Percentiles rank a stretch among this genome's conserved stretches.
phyloP scores from a whole-genome alignment of 495 filamentous ascomycete species.

The Paragyromitra xinjiangensis region DNA sequence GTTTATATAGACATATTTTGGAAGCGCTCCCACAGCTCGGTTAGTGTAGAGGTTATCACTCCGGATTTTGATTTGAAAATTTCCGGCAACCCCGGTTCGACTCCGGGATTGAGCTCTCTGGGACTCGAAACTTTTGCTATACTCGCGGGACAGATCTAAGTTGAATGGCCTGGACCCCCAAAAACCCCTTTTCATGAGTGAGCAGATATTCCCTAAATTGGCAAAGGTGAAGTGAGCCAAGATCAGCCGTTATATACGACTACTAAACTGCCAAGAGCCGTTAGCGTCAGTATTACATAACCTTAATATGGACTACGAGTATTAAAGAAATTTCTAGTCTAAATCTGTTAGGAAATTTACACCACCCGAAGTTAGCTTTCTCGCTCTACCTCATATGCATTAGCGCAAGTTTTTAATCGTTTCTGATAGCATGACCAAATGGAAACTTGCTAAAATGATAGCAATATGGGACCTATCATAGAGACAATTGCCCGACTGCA shows the following conservation, averaged over 20 bases:
- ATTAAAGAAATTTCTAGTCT: not conserved
- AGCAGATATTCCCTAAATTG: not conserved
- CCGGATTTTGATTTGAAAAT: slow-evolving; percentile 37
- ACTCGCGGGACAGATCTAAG: not conserved
- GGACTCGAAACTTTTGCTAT: slow-evolving; percentile 4
- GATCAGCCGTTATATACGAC: not conserved
- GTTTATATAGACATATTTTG: not conserved
- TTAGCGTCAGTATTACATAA: slow-evolving; percentile 3
- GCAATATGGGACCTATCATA: not conserved
- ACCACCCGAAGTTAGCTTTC: too few relatives aligned
- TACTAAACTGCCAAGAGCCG: not conserved
- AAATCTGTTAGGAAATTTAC: not conserved
- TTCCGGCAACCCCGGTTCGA: slow-evolving; percentile 38
- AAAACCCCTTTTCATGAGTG: too few relatives aligned
- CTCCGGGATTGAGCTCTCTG: slow-evolving; percentile 37
- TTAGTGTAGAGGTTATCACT: slow-evolving; percentile 45
- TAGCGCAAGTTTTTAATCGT: too few relatives aligned
- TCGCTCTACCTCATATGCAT: too few relatives aligned
- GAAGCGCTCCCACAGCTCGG: slow-evolving; percentile 4
- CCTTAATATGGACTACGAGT: not conserved
- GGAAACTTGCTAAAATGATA: not conserved
- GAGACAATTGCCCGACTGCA: not conserved
- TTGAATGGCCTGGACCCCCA: not conserved
- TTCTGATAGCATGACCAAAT: not conserved
- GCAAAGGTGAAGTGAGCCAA: not conserved